Evolutionary conservation across 495 filamentous ascomycete genomes (phyloP).

Genomic region (Evernia prunastri): DNA sequence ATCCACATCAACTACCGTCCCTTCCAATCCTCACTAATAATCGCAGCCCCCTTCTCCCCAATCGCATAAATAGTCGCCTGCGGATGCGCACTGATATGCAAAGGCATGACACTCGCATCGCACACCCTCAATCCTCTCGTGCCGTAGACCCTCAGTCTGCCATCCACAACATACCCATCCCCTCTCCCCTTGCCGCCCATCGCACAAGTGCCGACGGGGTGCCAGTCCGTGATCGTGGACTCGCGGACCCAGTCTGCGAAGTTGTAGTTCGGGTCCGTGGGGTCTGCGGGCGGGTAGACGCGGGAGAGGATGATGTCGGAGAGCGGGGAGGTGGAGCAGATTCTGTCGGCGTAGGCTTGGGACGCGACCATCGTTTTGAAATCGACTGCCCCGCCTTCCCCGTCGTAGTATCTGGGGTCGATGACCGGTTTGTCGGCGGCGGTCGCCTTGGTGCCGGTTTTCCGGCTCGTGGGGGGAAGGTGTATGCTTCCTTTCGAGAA

Average conservation of each 20-base stretch:
- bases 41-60: conserved; percentile 46
- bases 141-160: conserved; percentile 42
- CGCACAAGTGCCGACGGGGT: conserved; percentile 48
- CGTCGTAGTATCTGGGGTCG: conserved; percentile 41
- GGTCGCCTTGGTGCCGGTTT: conserved; percentile 8
- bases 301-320: conserved; percentile 34
- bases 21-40: conserved; percentile 40
- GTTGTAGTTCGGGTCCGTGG: conserved; percentile 15
- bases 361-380: conserved; percentile 37
- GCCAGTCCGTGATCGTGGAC: conserved; percentile 41
- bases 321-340: conserved; percentile 38
- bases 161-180: conserved; percentile 43
- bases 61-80: conserved; percentile 48
- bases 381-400: conserved; percentile 38
- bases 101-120: conserved; percentile 49
- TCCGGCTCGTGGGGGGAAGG: conserved; percentile 27
- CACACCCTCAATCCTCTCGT: conserved; percentile 45
- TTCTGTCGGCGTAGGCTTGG: conserved; percentile 39
- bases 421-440: conserved; percentile 35
- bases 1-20: too few relatives aligned
- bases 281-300: conserved; percentile 33
- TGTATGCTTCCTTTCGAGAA: conserved; percentile 46
- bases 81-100: conserved; percentile 45
- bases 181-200: conserved; percentile 39
- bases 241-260: conserved; percentile 36